phyloP scores from a whole-genome alignment of 148 eudicot species.

The Spergularia bocconei region DNA sequence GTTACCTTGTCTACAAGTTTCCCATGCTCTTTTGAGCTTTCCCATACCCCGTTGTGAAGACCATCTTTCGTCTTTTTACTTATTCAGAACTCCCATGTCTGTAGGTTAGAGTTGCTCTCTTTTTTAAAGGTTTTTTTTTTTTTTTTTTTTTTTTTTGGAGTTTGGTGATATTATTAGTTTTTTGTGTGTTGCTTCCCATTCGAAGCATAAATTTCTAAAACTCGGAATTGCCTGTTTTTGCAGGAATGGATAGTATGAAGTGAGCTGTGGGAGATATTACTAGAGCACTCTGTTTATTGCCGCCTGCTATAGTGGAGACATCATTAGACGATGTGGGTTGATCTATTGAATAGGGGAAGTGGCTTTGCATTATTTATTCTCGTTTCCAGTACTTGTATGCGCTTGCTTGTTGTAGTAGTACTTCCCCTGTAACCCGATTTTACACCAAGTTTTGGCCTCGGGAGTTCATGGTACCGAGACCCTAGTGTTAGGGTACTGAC shows the following conservation, averaged over 20 bases:
- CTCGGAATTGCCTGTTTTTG: not conserved
- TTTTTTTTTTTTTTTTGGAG: not conserved
- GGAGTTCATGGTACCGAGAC: not conserved
- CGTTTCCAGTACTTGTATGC: not conserved
- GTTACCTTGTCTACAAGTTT: too few relatives aligned
- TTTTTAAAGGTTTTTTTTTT: too few relatives aligned
- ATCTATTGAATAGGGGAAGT: not conserved
- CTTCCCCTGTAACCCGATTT: not conserved
- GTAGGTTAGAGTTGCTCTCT: too few relatives aligned
- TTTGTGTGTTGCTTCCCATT: not conserved
- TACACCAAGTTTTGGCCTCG: constrained; percentile 10
- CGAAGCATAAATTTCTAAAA: not conserved
- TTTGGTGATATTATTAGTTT: not conserved
- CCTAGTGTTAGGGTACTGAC: not conserved
- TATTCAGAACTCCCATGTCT: too few relatives aligned
- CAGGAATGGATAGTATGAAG: not conserved
- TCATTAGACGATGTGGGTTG: not conserved
- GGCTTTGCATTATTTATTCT: not conserved
- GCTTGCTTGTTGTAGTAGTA: not conserved
- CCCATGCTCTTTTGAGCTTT: too few relatives aligned
- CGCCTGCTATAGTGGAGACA: not conserved
- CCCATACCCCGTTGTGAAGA: too few relatives aligned
- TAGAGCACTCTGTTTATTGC: not conserved
- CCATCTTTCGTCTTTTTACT: too few relatives aligned
- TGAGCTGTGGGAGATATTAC: not conserved